Evolutionary conservation across 208 protist genomes (phyloP).

Genomic region (Wallacemonas collosoma): DNA sequence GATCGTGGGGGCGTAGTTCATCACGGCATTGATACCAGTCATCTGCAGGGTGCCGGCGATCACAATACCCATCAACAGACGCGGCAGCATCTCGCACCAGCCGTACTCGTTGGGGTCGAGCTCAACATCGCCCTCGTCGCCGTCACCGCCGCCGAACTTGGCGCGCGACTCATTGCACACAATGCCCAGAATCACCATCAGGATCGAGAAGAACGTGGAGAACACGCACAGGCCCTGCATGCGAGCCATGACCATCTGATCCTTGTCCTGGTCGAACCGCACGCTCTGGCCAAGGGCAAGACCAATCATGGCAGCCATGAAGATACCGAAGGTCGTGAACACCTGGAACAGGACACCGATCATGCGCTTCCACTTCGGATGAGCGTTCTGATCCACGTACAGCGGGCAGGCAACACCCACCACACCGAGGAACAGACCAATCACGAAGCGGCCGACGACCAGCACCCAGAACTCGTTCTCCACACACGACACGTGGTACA

Average conservation of each 20-base stretch:
- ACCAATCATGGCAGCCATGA: constrained; percentile 71
- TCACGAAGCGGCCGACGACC: constrained; percentile 64
- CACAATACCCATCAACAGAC: constrained; percentile 48
- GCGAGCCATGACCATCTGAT: constrained; percentile 52
- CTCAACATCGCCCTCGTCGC: constrained; percentile 18
- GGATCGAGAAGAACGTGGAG: constrained; percentile 57
- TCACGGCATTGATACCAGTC: constrained; percentile 88
- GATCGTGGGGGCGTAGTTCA: constrained; percentile 88
- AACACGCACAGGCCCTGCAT: constrained; percentile 73
- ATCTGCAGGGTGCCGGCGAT: constrained; percentile 73
- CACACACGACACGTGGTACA: constrained; percentile 60
- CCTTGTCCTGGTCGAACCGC: constrained; percentile 22
- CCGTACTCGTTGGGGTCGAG: constrained; percentile 44
- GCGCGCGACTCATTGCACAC: background rate
- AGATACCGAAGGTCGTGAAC: constrained; percentile 83
- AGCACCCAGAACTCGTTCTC: constrained; percentile 74
- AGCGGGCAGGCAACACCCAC: constrained; percentile 65
- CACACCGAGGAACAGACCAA: constrained; percentile 75
- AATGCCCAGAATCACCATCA: constrained; percentile 55
- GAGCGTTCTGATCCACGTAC: constrained; percentile 75
- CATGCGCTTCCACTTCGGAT: constrained; percentile 50
- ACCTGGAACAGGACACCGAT: constrained; percentile 83
- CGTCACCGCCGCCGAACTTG: constrained; percentile 9
- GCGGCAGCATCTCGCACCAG: constrained; percentile 44
- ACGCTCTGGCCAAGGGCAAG: constrained; percentile 58